Evolutionary conservation across 1,284 basidiomycete genomes (phyloP).

Genomic region (Afroboletus lepidellus): DNA sequence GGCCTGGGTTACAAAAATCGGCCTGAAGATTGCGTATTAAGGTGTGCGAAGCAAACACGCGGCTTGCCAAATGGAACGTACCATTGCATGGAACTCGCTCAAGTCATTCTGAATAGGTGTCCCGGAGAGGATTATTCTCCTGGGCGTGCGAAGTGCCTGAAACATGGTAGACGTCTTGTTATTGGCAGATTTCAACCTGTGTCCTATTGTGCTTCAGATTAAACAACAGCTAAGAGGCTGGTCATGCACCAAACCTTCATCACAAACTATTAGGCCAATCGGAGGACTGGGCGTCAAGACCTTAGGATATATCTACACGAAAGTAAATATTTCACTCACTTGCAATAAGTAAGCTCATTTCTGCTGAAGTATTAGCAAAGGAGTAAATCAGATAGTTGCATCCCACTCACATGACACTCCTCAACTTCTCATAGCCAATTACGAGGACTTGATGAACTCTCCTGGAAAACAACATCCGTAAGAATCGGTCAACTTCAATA

Average conservation of each 20-base stretch:
- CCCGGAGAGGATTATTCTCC: conserved; percentile 88
- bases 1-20: conserved; percentile 91
- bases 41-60: neutral
- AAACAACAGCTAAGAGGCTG: neutral
- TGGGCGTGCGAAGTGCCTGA: conserved; percentile 69
- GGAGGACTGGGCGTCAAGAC: conserved; percentile 56
- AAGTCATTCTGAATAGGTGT: conserved; percentile 98
- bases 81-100: conserved; percentile 95
- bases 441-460: conserved; percentile 84
- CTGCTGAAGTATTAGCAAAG: conserved; percentile 35
- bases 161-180: conserved; percentile 94
- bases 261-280: conserved; percentile 92
- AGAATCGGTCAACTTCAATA: conserved; percentile 2
- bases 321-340: conserved; percentile 40
- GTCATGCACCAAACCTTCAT: conserved; percentile 66
- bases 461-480: conserved; percentile 37
- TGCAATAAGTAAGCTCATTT: conserved; percentile 60
- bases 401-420: conserved; percentile 68
- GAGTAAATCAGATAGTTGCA: neutral
- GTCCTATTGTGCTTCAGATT: conserved; percentile 50
- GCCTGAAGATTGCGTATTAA: conserved; percentile 46
- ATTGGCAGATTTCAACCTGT: conserved; percentile 89
- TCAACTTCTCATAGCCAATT: conserved; percentile 92
- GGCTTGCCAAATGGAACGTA: conserved; percentile 33
- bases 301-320: neutral